Percentiles rank a stretch among this genome's conserved stretches.
Evolutionary conservation across 2,329 filamentous ascomycete genomes (phyloP).

Genomic region (Sporothrix euskadiensis): DNA sequence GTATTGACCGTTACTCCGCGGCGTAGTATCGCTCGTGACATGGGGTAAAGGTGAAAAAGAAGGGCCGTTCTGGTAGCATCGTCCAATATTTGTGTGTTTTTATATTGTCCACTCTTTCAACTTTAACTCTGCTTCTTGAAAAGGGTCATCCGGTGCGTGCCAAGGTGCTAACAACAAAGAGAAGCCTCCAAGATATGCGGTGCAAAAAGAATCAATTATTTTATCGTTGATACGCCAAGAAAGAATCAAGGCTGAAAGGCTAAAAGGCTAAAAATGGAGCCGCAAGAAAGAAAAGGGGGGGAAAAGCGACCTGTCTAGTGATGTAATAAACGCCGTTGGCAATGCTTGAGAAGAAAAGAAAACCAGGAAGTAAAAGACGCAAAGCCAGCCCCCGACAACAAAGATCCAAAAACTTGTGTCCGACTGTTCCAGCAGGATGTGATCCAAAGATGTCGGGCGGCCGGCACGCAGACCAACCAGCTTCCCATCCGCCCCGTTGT

Average conservation of each 20-base stretch:
- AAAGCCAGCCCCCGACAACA: not conserved
- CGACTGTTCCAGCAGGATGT: not conserved
- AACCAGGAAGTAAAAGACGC: not conserved
- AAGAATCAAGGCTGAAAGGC: not conserved
- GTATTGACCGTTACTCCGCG: slow-evolving; percentile 8
- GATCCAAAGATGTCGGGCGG: not conserved
- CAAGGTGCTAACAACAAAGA: not conserved
- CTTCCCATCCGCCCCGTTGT: not conserved
- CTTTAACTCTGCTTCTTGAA: not conserved
- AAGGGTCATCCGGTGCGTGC: not conserved
- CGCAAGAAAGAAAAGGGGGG: not conserved
- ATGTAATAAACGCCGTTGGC: slow-evolving; percentile 17
- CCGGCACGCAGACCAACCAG: not conserved
- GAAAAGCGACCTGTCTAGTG: slow-evolving; percentile 8
- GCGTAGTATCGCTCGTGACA: not conserved
- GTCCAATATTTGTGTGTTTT: not conserved
- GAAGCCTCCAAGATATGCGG: not conserved
- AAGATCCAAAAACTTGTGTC: not conserved
- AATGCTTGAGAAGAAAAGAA: slow-evolving; percentile 12
- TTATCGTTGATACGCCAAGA: not conserved
- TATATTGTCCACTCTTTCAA: not conserved
- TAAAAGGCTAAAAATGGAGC: not conserved
- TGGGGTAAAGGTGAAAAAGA: not conserved
- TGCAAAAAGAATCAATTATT: not conserved
- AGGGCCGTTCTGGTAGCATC: not conserved